These are phyloP conservation scores for Bromus sterilis DNA, from an alignment of 176 grass and related monocot species.

Conservation along the genomic window DNA sequence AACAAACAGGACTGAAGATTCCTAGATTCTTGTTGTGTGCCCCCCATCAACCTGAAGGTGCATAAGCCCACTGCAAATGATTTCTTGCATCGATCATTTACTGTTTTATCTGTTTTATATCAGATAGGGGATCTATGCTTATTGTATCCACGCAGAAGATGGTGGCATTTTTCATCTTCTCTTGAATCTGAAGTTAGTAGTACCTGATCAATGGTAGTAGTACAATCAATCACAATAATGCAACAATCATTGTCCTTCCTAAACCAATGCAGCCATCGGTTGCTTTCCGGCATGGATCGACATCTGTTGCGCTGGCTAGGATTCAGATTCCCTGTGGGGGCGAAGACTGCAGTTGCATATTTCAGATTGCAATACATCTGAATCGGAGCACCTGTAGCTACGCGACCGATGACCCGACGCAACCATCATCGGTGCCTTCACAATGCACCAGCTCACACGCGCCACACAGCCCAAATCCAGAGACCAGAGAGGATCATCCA, in stretches of 20 bases:
- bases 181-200: neutral
- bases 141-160: neutral
- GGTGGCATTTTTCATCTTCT: neutral
- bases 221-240: neutral
- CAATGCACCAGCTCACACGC: neutral
- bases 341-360: neutral
- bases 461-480: neutral
- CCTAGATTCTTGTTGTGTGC: neutral
- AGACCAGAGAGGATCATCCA: neutral
- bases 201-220: neutral
- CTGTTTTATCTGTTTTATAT: neutral
- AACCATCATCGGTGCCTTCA: neutral
- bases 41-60: neutral
- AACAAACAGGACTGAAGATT: no score
- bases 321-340: neutral
- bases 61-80: neutral
- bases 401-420: neutral
- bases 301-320: neutral
- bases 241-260: neutral
- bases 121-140: neutral
- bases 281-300: neutral
- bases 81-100: neutral
- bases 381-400: neutral
- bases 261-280: neutral
- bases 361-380: neutral